Evolutionary conservation across 805 yeast species (phyloP).

Genomic region (Ogataea paradorogensis): DNA sequence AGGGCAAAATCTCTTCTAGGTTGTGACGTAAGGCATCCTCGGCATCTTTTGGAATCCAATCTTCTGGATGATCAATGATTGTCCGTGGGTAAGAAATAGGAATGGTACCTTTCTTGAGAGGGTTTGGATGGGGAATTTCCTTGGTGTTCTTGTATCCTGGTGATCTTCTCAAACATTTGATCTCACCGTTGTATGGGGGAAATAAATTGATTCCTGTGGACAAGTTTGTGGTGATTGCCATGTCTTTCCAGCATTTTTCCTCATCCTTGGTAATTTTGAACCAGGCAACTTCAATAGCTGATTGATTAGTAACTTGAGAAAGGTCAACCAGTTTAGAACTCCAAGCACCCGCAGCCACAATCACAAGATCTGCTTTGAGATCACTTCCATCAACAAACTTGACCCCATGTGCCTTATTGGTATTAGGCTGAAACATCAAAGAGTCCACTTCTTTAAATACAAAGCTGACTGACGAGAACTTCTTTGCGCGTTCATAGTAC

Average conservation of each 20-base stretch:
- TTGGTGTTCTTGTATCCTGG: slow-evolving; percentile 27
- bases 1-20: slow-evolving; percentile 25
- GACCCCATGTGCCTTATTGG: slow-evolving; percentile 20
- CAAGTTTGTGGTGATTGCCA: slow-evolving; percentile 29
- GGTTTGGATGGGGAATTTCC: slow-evolving; percentile 19
- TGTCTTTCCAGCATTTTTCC: slow-evolving; percentile 22
- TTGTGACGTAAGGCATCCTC: slow-evolving; percentile 22
- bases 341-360: slow-evolving; percentile 31
- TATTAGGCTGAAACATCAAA: slow-evolving; percentile 11
- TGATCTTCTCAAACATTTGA: slow-evolving; percentile 25
- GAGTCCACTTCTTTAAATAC: slow-evolving; percentile 21
- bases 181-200: slow-evolving; percentile 29
- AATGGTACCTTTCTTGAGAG: slow-evolving; percentile 6
- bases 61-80: slow-evolving; percentile 17
- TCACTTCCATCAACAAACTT: slow-evolving; percentile 14
- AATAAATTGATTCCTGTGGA: slow-evolving; percentile 29
- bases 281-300: slow-evolving; percentile 30
- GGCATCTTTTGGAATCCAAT: slow-evolving; percentile 30
- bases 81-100: slow-evolving; percentile 27
- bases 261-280: slow-evolving; percentile 24
- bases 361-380: slow-evolving; percentile 16
- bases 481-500: slow-evolving; percentile 24
- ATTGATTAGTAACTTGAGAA: slow-evolving; percentile 14
- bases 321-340: slow-evolving; percentile 25
- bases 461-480: slow-evolving; percentile 15